phyloP scores from a whole-genome alignment of 441 rosid species.

The Dalechampia spathulata region DNA sequence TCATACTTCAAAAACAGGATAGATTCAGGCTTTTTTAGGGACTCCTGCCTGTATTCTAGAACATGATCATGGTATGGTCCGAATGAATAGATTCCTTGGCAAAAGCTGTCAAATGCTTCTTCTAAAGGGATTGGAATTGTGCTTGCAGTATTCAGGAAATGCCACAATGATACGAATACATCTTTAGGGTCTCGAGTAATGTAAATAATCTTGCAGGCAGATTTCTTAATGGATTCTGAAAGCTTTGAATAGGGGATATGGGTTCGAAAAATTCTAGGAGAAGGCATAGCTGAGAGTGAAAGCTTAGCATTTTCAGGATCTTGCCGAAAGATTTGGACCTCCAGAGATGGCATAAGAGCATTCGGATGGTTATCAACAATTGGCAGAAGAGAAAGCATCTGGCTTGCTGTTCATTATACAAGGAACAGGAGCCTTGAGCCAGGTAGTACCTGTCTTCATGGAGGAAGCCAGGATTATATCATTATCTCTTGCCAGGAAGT shows the following conservation, averaged over 20 bases:
- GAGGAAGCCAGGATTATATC: constrained; percentile 18
- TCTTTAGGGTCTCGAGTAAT: constrained; percentile 39
- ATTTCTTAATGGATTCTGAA: constrained; percentile 23
- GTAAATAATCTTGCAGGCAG: constrained; percentile 30
- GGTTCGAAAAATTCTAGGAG: constrained; percentile 31
- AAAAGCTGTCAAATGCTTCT: constrained; percentile 13
- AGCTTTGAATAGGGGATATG: constrained; percentile 28
- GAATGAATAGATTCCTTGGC: constrained; percentile 5
- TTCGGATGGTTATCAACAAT: constrained; percentile 21
- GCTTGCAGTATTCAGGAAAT: constrained; percentile 18
- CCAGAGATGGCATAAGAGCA: constrained; percentile 24
- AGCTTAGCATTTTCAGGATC: background rate
- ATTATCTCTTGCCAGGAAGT: constrained; percentile 8
- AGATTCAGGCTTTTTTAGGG: constrained; percentile 2
- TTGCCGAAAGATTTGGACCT: background rate
- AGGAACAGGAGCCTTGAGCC: constrained; percentile 23
- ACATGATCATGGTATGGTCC: constrained; percentile 23
- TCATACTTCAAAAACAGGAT: constrained; percentile 18
- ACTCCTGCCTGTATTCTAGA: constrained; percentile 10
- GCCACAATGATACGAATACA: constrained; percentile 37
- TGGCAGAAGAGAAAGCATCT: background rate
- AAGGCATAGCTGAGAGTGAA: constrained; percentile 14
- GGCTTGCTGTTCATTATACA: constrained; percentile 7
- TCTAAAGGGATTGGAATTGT: constrained; percentile 2
- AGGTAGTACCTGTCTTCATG: constrained; percentile 21